Percentiles rank a stretch among this genome's conserved stretches.
Evolutionary conservation across 2,329 filamentous ascomycete species (phyloP).

Genomic region (Microcyclosporella mali): DNA sequence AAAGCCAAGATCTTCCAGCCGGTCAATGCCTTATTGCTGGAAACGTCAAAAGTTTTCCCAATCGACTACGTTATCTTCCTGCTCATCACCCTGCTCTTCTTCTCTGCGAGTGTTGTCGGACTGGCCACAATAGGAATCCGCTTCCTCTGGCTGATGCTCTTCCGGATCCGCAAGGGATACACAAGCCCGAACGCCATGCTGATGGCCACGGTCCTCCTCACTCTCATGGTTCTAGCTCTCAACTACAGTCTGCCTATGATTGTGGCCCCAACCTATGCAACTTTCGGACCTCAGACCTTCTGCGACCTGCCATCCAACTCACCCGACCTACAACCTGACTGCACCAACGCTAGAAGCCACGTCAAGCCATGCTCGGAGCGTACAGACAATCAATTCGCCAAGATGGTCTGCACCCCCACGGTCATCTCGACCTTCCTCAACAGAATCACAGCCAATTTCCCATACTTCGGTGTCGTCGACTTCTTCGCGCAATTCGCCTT

Average conservation of each 20-base stretch:
- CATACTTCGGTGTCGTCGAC: slow-evolving; percentile 84
- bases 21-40: slow-evolving; percentile 80
- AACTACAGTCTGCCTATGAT: slow-evolving; percentile 92
- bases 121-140: slow-evolving; percentile 84
- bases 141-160: slow-evolving; percentile 91
- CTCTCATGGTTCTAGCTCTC: slow-evolving; percentile 79
- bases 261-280: slow-evolving; percentile 91
- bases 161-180: slow-evolving; percentile 81
- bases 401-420: slow-evolving; percentile 80
- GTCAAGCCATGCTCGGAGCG: slow-evolving; percentile 78
- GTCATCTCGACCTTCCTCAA: slow-evolving; percentile 92
- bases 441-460: slow-evolving; percentile 85
- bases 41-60: slow-evolving; percentile 77
- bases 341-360: slow-evolving; percentile 61
- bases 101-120: slow-evolving; percentile 79
- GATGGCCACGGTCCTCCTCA: slow-evolving; percentile 83
- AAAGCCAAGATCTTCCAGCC: slow-evolving; percentile 91
- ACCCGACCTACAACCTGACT: slow-evolving; percentile 66
- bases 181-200: slow-evolving; percentile 89
- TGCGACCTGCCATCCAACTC: slow-evolving; percentile 65
- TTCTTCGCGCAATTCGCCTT: slow-evolving; percentile 98
- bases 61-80: slow-evolving; percentile 89
- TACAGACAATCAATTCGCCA: slow-evolving; percentile 62
- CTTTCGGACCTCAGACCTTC: slow-evolving; percentile 89
- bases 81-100: slow-evolving; percentile 77